Evolutionary conservation across 805 yeast genomes (phyloP).

Genomic region (Saccharomycopsis microspora): DNA sequence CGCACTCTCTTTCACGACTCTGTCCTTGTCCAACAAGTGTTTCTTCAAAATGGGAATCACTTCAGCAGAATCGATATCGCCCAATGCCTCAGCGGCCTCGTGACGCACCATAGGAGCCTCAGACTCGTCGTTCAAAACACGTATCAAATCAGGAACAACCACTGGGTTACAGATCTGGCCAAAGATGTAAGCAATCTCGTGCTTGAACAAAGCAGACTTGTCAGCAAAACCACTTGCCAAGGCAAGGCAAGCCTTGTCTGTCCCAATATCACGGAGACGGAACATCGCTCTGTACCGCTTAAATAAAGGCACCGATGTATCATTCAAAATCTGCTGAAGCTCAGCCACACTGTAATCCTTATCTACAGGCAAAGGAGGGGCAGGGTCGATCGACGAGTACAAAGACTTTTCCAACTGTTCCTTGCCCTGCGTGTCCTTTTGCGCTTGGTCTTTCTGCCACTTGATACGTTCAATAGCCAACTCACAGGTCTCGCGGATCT

Average conservation of each 20-base stretch:
- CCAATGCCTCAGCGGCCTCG: constrained; percentile 98
- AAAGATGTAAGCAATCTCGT: constrained; percentile 95
- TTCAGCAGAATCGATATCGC: constrained; percentile 92
- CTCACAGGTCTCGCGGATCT: constrained; percentile 95
- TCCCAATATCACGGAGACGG: constrained; percentile 88
- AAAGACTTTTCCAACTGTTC: constrained; percentile 69
- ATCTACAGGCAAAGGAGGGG: constrained; percentile 84
- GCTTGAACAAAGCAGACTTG: constrained; percentile 88
- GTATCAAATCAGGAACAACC: constrained; percentile 76
- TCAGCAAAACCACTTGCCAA: constrained; percentile 85
- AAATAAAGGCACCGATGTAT: constrained; percentile 69
- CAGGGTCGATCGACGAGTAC: constrained; percentile 90
- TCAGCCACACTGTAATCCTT: constrained; percentile 50
- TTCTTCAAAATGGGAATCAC: constrained; percentile 79
- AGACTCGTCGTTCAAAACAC: constrained; percentile 60
- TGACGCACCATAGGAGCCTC: constrained; percentile 99
- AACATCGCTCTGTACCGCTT: constrained; percentile 98
- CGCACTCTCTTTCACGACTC: constrained; percentile 93
- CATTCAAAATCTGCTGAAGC: constrained; percentile 58
- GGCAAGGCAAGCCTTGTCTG: constrained; percentile 87
- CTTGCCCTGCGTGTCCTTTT: constrained; percentile 28
- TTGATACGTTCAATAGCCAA: constrained; percentile 89
- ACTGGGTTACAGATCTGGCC: constrained; percentile 95
- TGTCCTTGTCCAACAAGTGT: constrained; percentile 70
- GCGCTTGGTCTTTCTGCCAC: constrained; percentile 67